A percentile compares a stretch with the other conserved stretches of the same genome.
These are phyloP conservation scores for Thelonectria discophora DNA, from an alignment of 2,329 filamentous ascomycete genomes.

Conservation along the genomic window DNA sequence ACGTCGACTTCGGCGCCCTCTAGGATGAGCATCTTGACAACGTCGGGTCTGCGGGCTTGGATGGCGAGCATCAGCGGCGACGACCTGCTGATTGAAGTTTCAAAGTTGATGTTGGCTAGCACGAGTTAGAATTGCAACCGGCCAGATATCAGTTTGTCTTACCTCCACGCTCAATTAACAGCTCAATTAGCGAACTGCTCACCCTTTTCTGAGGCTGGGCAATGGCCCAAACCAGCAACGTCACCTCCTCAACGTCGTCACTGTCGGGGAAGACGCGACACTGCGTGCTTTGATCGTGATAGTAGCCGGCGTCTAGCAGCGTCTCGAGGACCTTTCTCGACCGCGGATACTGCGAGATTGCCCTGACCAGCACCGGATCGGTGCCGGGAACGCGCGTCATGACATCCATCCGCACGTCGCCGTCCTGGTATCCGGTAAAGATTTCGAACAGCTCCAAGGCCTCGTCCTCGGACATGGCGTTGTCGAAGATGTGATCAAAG, in stretches of 20 bases:
- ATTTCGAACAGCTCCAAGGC: slow-evolving; percentile 60
- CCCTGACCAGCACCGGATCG: slow-evolving; percentile 61
- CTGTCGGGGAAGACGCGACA: slow-evolving; percentile 55
- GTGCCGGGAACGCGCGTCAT: slow-evolving; percentile 54
- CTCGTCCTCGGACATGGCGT: slow-evolving; percentile 58
- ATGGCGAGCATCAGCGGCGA: slow-evolving; percentile 70
- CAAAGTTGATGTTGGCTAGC: slow-evolving; percentile 65
- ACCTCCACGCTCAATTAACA: slow-evolving; percentile 60
- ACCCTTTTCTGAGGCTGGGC: slow-evolving; percentile 70
- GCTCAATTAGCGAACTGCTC: slow-evolving; percentile 64
- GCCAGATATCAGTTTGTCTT: too few relatives aligned
- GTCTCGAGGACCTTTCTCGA: slow-evolving; percentile 61
- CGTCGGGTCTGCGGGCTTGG: slow-evolving; percentile 61
- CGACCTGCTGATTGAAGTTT: slow-evolving; percentile 59
- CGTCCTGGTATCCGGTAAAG: slow-evolving; percentile 61
- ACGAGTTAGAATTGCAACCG: too few relatives aligned
- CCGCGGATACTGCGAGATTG: slow-evolving; percentile 63
- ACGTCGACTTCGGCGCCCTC: slow-evolving; percentile 68
- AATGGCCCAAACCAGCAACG: slow-evolving; percentile 68
- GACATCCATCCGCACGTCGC: slow-evolving; percentile 59
- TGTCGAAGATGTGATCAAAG: slow-evolving; percentile 65
- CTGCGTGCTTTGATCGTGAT: slow-evolving; percentile 62
- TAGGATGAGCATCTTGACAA: slow-evolving; percentile 65
- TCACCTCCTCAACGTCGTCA: slow-evolving; percentile 63
- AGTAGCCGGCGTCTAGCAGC: slow-evolving; percentile 66